A percentile compares a stretch with the other conserved stretches of the same genome.
Evolutionary conservation across 495 filamentous ascomycete genomes (phyloP).

Genomic region (Emericellopsis terricola): DNA sequence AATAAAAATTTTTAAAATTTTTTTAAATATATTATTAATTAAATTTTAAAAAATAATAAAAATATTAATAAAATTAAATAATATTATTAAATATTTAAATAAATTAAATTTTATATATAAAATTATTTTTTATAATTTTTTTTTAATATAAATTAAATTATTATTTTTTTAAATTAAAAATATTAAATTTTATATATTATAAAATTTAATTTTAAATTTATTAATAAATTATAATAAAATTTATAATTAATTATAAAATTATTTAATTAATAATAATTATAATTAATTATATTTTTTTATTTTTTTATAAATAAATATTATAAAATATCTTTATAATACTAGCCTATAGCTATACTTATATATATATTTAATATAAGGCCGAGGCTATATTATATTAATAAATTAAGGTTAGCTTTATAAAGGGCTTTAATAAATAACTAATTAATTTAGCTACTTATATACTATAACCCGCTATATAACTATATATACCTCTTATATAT

Average conservation of each 20-base stretch:
- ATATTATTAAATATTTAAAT: too few species aligned
- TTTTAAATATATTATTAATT: background rate
- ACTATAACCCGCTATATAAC: background rate
- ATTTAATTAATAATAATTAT: background rate
- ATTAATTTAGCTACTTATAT: background rate
- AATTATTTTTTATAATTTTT: background rate
- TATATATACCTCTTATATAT: background rate
- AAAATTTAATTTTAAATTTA: background rate
- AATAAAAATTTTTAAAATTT: background rate
- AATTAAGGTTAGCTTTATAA: background rate
- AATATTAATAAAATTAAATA: background rate
- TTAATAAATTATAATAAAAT: background rate
- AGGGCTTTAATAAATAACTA: background rate
- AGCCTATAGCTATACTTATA: background rate
- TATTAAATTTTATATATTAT: background rate
- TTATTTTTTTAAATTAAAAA: background rate
- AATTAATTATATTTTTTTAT: background rate
- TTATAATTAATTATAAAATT: background rate
- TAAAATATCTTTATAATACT: background rate
- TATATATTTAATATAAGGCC: background rate
- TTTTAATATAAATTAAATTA: background rate
- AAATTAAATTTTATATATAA: background rate
- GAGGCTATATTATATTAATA: background rate
- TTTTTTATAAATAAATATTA: background rate
- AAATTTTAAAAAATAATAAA: background rate